Percentiles rank a stretch among this genome's conserved stretches.
These are phyloP conservation scores for Neurospora tetraspora DNA, from an alignment of 495 filamentous ascomycete genomes.

Conservation along the genomic window DNA sequence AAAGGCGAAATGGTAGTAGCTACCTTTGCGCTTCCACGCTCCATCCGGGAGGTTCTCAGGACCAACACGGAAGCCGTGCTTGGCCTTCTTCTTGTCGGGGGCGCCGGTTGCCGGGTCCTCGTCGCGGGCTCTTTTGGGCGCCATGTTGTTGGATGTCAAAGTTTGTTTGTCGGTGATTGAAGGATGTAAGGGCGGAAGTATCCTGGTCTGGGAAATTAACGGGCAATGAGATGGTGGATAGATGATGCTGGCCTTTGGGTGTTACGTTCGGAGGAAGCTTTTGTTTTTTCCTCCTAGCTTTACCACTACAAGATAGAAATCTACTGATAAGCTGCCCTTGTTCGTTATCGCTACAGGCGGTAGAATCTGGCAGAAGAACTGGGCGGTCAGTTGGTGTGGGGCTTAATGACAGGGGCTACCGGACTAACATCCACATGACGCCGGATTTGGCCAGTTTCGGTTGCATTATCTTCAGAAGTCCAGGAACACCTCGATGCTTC, in stretches of 20 bases:
- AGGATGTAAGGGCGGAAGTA: neutral
- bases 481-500: neutral
- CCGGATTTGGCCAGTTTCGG: neutral
- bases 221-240: neutral
- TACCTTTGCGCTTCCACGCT: constrained; percentile 82
- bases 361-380: neutral
- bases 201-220: neutral
- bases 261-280: neutral
- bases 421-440: neutral
- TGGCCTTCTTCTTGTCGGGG: constrained; percentile 36
- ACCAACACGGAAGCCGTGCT: constrained; percentile 58
- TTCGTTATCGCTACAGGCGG: neutral
- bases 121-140: constrained; percentile 51
- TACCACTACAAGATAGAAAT: neutral
- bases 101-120: constrained; percentile 22
- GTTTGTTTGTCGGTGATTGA: neutral
- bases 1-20: neutral
- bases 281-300: neutral
- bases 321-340: neutral
- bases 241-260: neutral
- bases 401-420: neutral
- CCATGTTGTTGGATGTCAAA: constrained; percentile 37
- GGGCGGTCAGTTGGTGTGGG: neutral
- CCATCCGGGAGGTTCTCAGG: constrained; percentile 92
- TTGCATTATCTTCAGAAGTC: neutral